phyloP scores from a whole-genome alignment of 2,329 filamentous ascomycete species.

The Passalora sequoiae region DNA sequence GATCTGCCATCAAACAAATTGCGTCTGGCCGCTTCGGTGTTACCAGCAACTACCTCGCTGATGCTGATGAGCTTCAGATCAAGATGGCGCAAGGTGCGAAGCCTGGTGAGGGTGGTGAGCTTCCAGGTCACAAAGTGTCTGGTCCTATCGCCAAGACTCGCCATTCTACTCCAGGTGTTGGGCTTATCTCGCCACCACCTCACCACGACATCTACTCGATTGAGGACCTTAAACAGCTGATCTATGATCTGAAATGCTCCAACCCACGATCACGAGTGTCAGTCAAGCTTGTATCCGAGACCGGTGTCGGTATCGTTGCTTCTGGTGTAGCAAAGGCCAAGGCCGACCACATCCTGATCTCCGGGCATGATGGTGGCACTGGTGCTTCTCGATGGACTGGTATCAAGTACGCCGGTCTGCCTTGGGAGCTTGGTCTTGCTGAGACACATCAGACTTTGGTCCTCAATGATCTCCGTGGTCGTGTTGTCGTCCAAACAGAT shows the following conservation, averaged over 20 bases:
- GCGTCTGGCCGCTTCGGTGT: constrained; percentile 95
- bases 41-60: constrained; percentile 87
- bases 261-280: constrained; percentile 89
- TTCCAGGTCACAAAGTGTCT: constrained; percentile 94
- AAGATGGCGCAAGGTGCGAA: constrained; percentile 99
- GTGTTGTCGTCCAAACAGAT: constrained; percentile 94
- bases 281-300: constrained; percentile 96
- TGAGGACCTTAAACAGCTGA: constrained; percentile 94
- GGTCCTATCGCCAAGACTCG: constrained; percentile 89
- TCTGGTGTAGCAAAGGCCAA: constrained; percentile 97
- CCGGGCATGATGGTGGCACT: constrained; percentile 93
- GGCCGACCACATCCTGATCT: constrained; percentile 93
- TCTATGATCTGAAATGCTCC: constrained; percentile 95
- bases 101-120: constrained; percentile 93
- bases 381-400: constrained; percentile 96
- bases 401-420: constrained; percentile 96
- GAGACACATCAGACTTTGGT: constrained; percentile 97
- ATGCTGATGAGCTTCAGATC: constrained; percentile 94
- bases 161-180: constrained; percentile 93
- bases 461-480: constrained; percentile 88
- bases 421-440: constrained; percentile 93
- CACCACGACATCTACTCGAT: constrained; percentile 99
- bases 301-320: constrained; percentile 93
- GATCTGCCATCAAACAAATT: constrained; percentile 95
- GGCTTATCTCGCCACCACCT: constrained; percentile 89